These are phyloP conservation scores for Russula vinacea DNA, from an alignment of 768 basidiomycete species.

Conservation along the genomic window DNA sequence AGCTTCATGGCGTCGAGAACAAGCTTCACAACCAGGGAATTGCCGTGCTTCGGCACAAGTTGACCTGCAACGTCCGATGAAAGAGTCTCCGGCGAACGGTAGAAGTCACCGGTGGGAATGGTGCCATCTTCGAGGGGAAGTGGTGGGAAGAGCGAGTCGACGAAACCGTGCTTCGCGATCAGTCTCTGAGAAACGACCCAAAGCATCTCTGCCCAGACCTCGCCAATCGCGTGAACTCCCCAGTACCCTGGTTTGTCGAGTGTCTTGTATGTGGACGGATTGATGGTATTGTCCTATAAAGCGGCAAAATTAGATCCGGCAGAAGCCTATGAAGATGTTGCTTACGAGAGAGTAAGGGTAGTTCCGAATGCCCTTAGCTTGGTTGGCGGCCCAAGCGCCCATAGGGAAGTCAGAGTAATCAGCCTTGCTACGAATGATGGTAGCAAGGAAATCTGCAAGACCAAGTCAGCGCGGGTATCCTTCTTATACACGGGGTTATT, in stretches of 20 bases:
- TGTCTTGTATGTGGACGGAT: constrained; percentile 92
- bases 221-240: constrained; percentile 89
- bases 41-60: constrained; percentile 86
- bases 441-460: constrained; percentile 72
- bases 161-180: constrained; percentile 80
- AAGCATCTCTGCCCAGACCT: constrained; percentile 93
- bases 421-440: constrained; percentile 73
- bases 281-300: constrained; percentile 55
- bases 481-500: constrained; percentile 19
- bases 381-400: constrained; percentile 95
- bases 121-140: constrained; percentile 58
- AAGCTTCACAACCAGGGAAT: constrained; percentile 79
- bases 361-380: constrained; percentile 74
- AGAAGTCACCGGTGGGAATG: constrained; percentile 71
- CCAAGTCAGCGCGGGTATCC: constrained; percentile 2
- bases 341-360: constrained; percentile 72
- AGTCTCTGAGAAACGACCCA: constrained; percentile 75
- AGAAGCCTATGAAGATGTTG: background rate
- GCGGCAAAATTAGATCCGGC: background rate
- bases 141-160: constrained; percentile 79
- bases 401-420: constrained; percentile 78
- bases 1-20: constrained; percentile 93
- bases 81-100: constrained; percentile 44
- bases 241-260: constrained; percentile 93
- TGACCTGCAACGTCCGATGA: constrained; percentile 48